Base-by-base conservation (phyloP, 805 yeast species). In the Myxozyma vanderwaltii region DNA sequence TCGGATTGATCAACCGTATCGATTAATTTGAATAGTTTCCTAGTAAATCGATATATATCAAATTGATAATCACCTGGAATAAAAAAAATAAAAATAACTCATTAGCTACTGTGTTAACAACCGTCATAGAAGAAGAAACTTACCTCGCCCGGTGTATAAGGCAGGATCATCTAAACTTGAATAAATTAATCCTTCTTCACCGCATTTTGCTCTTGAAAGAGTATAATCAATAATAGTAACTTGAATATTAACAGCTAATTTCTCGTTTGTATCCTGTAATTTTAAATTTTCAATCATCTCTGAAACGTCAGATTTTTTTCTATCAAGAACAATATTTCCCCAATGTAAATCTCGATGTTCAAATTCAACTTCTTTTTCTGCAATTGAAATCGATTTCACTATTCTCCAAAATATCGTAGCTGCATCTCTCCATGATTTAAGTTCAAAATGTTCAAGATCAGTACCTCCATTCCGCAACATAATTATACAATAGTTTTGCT, bases 341-440 rank as follows among this genome's bases (percentile, higher is more conserved):
- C 86, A 78, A 62, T 84, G 86, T 59, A 87, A 71, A 70, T 86
- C 89, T 48, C 92, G 76, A 67, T 87, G 92, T 71, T 86, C 91
- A 71, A 86, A 86, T 61, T 79, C 76, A 59, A 75, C 74, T 38
- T 73, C 68, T 15, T 74, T 70, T 70, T 87, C 91, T 0, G 83
- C 86, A 8, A 71, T 72, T 26, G 81, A 78, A 26, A 86, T 71
- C 3, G 77, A 71, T n/a, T 74, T 70, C 1, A 77, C 82, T 26
- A 83, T 73, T 61, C 77, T 78, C 82, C 84, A 80, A 65, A 86
- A 84, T 1, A 86, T 77, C 8, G 61, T 56, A 68, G 75, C 69
- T 12, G 77, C 76, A 50, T 74, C 78, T 12, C 55, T 59, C 74
- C 75, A 74, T 40, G 74, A 70, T 26, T 66, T 63, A 15, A 84